Evolutionary conservation across 2,329 filamentous ascomycete species (phyloP).

Genomic region (Canariomyces notabilis): DNA sequence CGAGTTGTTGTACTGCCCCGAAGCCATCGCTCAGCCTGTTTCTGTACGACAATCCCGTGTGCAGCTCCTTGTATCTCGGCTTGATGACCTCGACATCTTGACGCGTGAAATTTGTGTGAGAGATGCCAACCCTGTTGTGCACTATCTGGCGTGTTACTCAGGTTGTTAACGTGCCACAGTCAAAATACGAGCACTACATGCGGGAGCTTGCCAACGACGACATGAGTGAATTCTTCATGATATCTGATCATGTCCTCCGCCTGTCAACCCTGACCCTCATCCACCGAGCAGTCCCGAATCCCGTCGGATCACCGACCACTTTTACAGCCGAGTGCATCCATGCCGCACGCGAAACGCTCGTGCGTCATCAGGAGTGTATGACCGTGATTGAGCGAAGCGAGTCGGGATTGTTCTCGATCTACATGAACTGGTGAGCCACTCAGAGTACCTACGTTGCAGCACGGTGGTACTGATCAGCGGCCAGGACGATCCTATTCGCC

Average conservation of each 20-base stretch:
- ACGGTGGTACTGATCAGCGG: not conserved
- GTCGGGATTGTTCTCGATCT: slow-evolving; percentile 39
- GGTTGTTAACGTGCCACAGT: not conserved
- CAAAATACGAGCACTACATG: not conserved
- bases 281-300: slow-evolving; percentile 46
- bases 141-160: not conserved
- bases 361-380: slow-evolving; percentile 41
- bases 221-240: slow-evolving; percentile 12
- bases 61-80: slow-evolving; percentile 14
- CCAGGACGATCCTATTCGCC: slow-evolving; percentile 49
- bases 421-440: slow-evolving; percentile 45
- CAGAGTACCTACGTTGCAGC: not conserved
- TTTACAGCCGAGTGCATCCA: slow-evolving; percentile 46
- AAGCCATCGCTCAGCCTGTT: slow-evolving; percentile 37
- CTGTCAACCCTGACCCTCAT: slow-evolving; percentile 39
- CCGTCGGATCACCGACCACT: slow-evolving; percentile 37
- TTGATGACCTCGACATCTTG: slow-evolving; percentile 9
- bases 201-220: slow-evolving; percentile 4
- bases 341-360: slow-evolving; percentile 44
- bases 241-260: slow-evolving; percentile 17
- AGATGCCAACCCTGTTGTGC: not conserved
- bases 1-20: slow-evolving; percentile 48
- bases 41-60: slow-evolving; percentile 35
- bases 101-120: slow-evolving; percentile 7
- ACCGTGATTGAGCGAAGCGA: slow-evolving; percentile 35